These are phyloP conservation scores for Pichia membranifaciens DNA, from an alignment of 805 yeast species.

Conservation along the genomic window DNA sequence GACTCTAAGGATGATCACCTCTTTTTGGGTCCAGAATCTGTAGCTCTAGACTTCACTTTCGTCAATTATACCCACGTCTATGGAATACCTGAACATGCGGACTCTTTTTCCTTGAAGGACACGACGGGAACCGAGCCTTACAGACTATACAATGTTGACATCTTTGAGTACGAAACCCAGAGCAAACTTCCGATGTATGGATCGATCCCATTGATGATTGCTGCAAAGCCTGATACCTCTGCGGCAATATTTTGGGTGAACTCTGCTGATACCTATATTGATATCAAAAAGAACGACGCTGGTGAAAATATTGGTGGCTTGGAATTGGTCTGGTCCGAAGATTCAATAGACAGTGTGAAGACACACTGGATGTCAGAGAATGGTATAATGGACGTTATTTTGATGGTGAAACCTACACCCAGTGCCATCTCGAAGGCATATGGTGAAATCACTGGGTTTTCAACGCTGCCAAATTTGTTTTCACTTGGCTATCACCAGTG, in stretches of 20 bases:
- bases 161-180: constrained; percentile 83
- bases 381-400: constrained; percentile 72
- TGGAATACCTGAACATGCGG: constrained; percentile 98
- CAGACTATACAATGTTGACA: constrained; percentile 86
- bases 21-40: constrained; percentile 84
- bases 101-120: constrained; percentile 64
- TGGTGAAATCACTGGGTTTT: constrained; percentile 65
- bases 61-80: constrained; percentile 56
- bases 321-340: constrained; percentile 5
- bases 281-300: constrained; percentile 41
- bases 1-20: constrained; percentile 61
- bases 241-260: constrained; percentile 89
- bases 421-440: constrained; percentile 52
- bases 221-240: constrained; percentile 49
- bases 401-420: constrained; percentile 56
- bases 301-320: constrained; percentile 10
- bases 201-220: constrained; percentile 81
- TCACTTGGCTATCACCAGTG: constrained; percentile 93
- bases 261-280: constrained; percentile 88
- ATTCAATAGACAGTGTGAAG: constrained; percentile 15
- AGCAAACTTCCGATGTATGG: constrained; percentile 93
- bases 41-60: constrained; percentile 73
- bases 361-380: constrained; percentile 95
- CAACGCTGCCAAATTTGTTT: constrained; percentile 68
- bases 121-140: constrained; percentile 69